A percentile compares a stretch with the other conserved stretches of the same genome.
Conservation (phyloP, 106 monocot species). For the Dendrobium catenatum region DNA sequence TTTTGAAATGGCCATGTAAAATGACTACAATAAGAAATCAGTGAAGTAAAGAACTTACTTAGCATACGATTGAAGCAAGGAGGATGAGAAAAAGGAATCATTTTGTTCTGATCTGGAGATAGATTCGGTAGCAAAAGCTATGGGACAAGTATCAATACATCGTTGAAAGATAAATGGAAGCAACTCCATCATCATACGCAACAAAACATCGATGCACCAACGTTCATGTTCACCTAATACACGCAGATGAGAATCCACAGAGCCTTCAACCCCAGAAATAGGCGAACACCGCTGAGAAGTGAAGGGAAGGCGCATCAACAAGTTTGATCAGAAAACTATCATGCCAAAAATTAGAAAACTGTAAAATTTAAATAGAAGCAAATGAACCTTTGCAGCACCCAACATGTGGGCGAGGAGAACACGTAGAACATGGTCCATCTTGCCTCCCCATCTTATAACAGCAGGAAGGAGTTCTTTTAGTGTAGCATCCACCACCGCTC, state of each 20-base stretch:
- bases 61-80: constrained; percentile 68
- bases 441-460: constrained; percentile 83
- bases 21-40: background rate
- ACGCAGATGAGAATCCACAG: constrained; percentile 79
- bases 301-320: constrained; percentile 16
- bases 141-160: constrained; percentile 77
- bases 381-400: constrained; percentile 64
- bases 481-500: constrained; percentile 72
- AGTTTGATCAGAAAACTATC: background rate
- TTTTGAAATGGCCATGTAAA: background rate
- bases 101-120: constrained; percentile 24
- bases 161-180: constrained; percentile 70
- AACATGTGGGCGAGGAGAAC: constrained; percentile 68
- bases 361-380: background rate
- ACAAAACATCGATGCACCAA: constrained; percentile 89
- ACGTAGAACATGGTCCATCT: constrained; percentile 79
- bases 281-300: constrained; percentile 79
- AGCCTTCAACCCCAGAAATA: constrained; percentile 87
- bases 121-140: constrained; percentile 28
- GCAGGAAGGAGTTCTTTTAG: constrained; percentile 80
- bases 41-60: constrained; percentile 36
- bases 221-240: constrained; percentile 88
- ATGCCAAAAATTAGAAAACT: background rate
- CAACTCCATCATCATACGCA: constrained; percentile 77
- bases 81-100: constrained; percentile 47